A percentile compares a stretch with the other conserved stretches of the same genome.
phyloP scores from a whole-genome alignment of 2,329 filamentous ascomycete species.

The Diaporthe eres region DNA sequence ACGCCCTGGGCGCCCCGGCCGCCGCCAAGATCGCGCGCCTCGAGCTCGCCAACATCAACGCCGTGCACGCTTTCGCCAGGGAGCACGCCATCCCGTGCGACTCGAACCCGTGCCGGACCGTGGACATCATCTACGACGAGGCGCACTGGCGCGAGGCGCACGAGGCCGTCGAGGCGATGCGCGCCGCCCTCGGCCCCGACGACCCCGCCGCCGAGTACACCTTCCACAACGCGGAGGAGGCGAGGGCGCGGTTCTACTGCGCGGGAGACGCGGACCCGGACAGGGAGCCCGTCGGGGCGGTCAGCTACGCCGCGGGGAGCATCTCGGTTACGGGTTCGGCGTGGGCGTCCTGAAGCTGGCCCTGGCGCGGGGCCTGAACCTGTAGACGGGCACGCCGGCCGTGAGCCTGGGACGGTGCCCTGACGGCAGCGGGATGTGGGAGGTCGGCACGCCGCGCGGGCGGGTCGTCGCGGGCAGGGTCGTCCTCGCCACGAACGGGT shows the following conservation, averaged over 20 bases:
- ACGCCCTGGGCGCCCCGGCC: conserved; percentile 60
- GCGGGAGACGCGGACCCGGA: conserved; percentile 43
- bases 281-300: conserved; percentile 58
- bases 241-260: conserved; percentile 33
- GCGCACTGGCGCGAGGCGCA: conserved; percentile 56
- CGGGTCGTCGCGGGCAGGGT: conserved; percentile 57
- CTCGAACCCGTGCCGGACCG: conserved; percentile 63
- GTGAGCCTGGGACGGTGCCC: conserved; percentile 43
- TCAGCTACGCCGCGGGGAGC: conserved; percentile 62
- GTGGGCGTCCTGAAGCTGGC: conserved; percentile 61
- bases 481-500: conserved; percentile 68
- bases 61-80: conserved; percentile 67
- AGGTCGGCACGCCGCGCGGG: conserved; percentile 59
- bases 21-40: conserved; percentile 66
- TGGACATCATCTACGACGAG: conserved; percentile 70
- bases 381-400: conserved; percentile 68
- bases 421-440: conserved; percentile 50
- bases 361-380: conserved; percentile 59
- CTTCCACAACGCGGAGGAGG: conserved; percentile 48
- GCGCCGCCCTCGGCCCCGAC: conserved; percentile 55
- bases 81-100: conserved; percentile 65
- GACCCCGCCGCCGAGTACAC: conserved; percentile 60
- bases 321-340: conserved; percentile 56
- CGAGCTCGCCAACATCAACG: conserved; percentile 66
- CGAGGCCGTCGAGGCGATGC: conserved; percentile 60